Evolutionary conservation across 2,329 filamentous ascomycete species (phyloP).

Genomic region (Helminthosporium solani): DNA sequence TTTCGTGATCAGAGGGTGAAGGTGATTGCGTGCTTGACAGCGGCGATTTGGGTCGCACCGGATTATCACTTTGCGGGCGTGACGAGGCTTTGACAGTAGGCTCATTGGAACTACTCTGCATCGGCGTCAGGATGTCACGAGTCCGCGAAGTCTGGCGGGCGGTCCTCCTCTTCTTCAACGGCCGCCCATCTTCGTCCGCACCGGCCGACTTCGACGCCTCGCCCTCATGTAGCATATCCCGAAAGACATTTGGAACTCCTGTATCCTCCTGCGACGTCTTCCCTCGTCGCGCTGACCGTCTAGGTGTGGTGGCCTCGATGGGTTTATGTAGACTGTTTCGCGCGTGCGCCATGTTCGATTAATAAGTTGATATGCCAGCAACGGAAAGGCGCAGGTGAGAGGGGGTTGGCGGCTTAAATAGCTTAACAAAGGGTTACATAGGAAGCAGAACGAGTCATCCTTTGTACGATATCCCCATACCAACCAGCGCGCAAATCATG

Average conservation of each 20-base stretch:
- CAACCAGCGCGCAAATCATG: neutral
- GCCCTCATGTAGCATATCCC: constrained; percentile 49
- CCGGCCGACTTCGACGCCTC: constrained; percentile 32
- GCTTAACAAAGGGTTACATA: neutral
- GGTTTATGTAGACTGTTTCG: constrained; percentile 26
- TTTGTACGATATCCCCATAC: neutral
- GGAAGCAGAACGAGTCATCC: neutral
- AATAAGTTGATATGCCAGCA: neutral
- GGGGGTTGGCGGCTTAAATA: too few species aligned
- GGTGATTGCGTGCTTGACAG: neutral
- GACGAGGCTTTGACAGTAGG: constrained; percentile 3
- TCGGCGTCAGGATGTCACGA: constrained; percentile 4
- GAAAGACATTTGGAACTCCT: constrained; percentile 46
- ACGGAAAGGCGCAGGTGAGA: neutral
- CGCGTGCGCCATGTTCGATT: constrained; percentile 23
- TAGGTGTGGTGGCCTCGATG: constrained; percentile 14
- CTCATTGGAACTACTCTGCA: neutral
- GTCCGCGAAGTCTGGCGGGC: constrained; percentile 8
- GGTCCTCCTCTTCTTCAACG: constrained; percentile 42
- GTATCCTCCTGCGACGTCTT: constrained; percentile 23
- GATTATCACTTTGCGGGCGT: constrained; percentile 10
- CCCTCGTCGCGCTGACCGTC: constrained; percentile 26
- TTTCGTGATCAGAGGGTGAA: neutral
- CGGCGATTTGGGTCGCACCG: constrained; percentile 3
- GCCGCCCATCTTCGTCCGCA: constrained; percentile 34